Evolutionary conservation across 306 rosid genomes (phyloP), one percentile per base, ranked within the genome.

Genomic region (Rosa persica): DNA sequence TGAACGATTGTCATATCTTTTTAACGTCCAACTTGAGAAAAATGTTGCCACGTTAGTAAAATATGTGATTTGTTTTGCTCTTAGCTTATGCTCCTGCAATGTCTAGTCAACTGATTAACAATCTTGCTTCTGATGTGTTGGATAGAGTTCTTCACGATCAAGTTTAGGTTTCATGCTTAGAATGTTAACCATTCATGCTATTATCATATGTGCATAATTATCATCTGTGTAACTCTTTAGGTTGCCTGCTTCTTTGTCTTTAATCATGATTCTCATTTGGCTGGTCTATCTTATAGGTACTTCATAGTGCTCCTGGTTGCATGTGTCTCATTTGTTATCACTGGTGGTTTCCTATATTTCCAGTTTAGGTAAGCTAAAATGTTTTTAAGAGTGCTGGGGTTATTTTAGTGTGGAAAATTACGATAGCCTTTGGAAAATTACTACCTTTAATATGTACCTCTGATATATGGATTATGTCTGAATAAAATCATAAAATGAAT

Each of bases 41-140:
- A 95, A 95, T 80, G 92, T 93, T 85, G 93, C 90, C 84, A 93
- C 94, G 99, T 95, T 93, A 95, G 98, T 89, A 51, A 70, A 68
- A 25, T 72, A 47, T 73, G 19, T 36, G 4, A 27, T 19, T 49
- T 42, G 1, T 48, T 65, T 48, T 43, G 4, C 62, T 40, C 34
- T 8, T 65, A 30, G 22, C 39, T 39, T 22, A 48, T 62, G 23
- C 20, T 51, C 68, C 73, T 25, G 65, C 44, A 80, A 20, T 43
- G n/a, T 51, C 30, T 17, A 27, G 46, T 52, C 22, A 72, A 49
- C 78, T 81, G 67, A 61, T 71, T 67, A 17, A 73, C 36, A 54
- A 23, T 44, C 64, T 67, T 46, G 58, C 25, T 54, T 47, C 52
- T 58, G 42, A 51, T 58, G 71, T 25, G 47, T 74, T 76, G 30